These are phyloP conservation scores for Suillus variegatus DNA, from an alignment of 768 basidiomycete genomes.

Conservation along the genomic window DNA sequence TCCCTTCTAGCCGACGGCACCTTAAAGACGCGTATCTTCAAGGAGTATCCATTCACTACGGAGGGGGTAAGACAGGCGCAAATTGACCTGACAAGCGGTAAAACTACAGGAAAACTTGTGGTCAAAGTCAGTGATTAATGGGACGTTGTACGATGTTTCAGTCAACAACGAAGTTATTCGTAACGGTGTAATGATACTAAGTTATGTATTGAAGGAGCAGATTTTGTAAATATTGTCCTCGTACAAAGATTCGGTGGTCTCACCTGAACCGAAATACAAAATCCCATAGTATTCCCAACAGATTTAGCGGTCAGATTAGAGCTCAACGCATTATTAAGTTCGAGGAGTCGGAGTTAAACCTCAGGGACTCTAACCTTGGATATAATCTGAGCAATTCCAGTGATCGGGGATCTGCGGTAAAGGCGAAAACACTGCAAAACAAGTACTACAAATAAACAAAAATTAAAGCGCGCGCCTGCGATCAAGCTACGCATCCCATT, in stretches of 20 bases:
- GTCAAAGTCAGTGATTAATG: constrained; percentile 55
- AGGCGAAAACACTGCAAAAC: too few species aligned
- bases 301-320: background rate
- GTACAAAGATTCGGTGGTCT: background rate
- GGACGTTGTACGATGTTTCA: background rate
- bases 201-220: background rate
- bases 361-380: too few species aligned
- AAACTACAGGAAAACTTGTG: constrained; percentile 84
- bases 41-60: constrained; percentile 82
- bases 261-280: background rate
- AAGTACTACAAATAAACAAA: too few species aligned
- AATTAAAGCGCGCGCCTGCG: too few species aligned
- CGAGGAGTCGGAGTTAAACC: too few species aligned
- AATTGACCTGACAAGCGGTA: constrained; percentile 71
- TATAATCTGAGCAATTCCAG: too few species aligned
- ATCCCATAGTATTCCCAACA: background rate
- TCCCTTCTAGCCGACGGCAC: constrained; percentile 55
- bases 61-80: constrained; percentile 82
- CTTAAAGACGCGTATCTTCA: constrained; percentile 67
- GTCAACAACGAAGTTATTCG: background rate
- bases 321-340: too few species aligned
- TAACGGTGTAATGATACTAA: background rate
- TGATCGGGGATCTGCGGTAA: too few species aligned
- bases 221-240: background rate
- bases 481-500: too few species aligned